A percentile compares a stretch with the other conserved stretches of the same genome.
Conservation (phyloP, 108 stramenopile species). For the Nannochloropsis salina region DNA sequence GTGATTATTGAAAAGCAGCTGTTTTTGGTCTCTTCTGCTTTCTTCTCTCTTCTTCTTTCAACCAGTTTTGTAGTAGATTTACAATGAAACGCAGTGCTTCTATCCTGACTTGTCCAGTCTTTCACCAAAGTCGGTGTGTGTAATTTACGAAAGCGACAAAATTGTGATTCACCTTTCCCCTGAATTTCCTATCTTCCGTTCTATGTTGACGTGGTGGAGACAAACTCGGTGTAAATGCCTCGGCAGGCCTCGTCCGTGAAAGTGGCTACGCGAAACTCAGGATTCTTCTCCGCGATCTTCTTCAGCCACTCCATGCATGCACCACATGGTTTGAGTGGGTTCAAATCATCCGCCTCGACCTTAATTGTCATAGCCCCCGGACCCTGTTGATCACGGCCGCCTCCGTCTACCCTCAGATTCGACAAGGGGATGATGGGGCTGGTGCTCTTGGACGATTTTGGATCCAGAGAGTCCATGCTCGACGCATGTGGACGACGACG, state of each 20-base stretch:
- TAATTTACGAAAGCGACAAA: too few relatives aligned
- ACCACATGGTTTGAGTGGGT: constrained; percentile 89
- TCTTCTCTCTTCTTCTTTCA: too few relatives aligned
- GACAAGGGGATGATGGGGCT: too few relatives aligned
- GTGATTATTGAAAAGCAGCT: too few relatives aligned
- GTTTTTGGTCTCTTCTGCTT: too few relatives aligned
- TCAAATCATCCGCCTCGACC: constrained; percentile 59
- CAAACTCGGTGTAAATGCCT: constrained; percentile 69
- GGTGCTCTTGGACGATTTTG: background rate
- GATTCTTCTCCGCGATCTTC: constrained; percentile 92
- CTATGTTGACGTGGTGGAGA: constrained; percentile 7
- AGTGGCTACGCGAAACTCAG: constrained; percentile 83
- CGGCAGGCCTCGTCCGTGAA: constrained; percentile 80
- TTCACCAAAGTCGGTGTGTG: too few relatives aligned
- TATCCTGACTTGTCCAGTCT: too few relatives aligned
- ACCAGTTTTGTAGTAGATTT: too few relatives aligned
- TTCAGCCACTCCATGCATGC: constrained; percentile 96
- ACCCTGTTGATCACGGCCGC: background rate
- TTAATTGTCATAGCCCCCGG: background rate
- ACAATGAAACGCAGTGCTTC: too few relatives aligned
- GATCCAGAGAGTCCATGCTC: background rate
- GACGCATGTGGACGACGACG: background rate
- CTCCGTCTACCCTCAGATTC: too few relatives aligned
- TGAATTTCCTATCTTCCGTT: background rate
- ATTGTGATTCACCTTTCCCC: background rate